Evolutionary conservation across 202 grass and related monocot genomes (phyloP), one percentile per base, ranked within the genome.

Genomic region (Panicum hallii): DNA sequence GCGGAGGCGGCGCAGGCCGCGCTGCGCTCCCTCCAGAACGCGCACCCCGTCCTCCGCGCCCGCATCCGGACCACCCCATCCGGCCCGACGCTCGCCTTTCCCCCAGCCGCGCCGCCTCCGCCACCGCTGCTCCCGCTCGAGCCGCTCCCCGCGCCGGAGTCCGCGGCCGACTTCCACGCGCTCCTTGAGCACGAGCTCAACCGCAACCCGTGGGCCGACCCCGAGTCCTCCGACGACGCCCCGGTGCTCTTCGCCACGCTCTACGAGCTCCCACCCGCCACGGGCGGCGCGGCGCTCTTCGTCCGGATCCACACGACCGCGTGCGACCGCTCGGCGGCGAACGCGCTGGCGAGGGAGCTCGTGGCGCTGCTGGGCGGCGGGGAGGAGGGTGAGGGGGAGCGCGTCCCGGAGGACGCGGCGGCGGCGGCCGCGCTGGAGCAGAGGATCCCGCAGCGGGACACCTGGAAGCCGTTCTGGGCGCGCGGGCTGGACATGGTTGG

Each of bases 181-280:
- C 76, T 95, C 72, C 61, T 99, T 67, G 96, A 94, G 90, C 88
- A 67, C 88, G 93, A 99, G 86, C 91, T 99, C 20, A 96, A 95
- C 86, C 47, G 32, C 46, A 95, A 99, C 72, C 91, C 90, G 1
- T 99, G 96, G 96, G 73, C 81, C 9, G 43, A 89, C 7, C 19
- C 70, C 17, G 80, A 57, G 15, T 17, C 76, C 28, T 72, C 89
- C 45, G 62, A 26, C 30, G 67, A 42, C 68, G 42, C 58, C 20
- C 84, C 88, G 8, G 86, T 92, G 70, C 82, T 94, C 68, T 82
- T 88, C 86, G 84, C 93, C 53, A 89, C 93, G 34, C 61, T 90
- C 74, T 94, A 96, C 86, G 90, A 94, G 7, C 87, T 89, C 4
- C 75, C 81, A 0, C 45, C 87, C 1, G 28, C 60, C 20, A 50